A percentile compares a stretch with the other conserved stretches of the same genome.
Evolutionary conservation across 2,329 filamentous ascomycete genomes (phyloP).

Genomic region (Cladosporium sp.): DNA sequence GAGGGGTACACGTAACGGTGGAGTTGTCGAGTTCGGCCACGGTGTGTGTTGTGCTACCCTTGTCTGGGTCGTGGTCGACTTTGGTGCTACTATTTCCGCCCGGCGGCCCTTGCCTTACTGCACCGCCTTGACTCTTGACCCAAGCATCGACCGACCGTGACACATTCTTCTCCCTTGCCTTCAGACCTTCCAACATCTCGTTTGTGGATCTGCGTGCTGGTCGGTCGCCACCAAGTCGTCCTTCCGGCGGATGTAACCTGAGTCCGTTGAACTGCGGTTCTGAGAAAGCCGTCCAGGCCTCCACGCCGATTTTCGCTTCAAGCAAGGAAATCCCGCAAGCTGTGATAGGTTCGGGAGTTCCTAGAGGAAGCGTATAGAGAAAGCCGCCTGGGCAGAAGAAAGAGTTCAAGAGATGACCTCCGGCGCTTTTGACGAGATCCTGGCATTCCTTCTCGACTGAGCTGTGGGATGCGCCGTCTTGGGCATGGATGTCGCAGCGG

Average conservation of each 20-base stretch:
- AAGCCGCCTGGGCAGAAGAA: slow-evolving; percentile 29
- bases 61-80: background rate
- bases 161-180: background rate
- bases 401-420: slow-evolving; percentile 25
- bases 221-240: background rate
- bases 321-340: slow-evolving; percentile 13
- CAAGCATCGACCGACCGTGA: background rate
- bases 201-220: background rate
- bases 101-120: background rate
- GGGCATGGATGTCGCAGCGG: slow-evolving; percentile 28
- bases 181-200: background rate
- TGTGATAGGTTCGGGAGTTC: slow-evolving; percentile 20
- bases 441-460: slow-evolving; percentile 25
- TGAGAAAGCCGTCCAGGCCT: slow-evolving; percentile 23
- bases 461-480: slow-evolving; percentile 20
- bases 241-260: slow-evolving; percentile 18
- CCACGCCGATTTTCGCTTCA: slow-evolving; percentile 23
- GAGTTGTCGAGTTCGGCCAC: background rate
- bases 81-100: background rate
- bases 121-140: background rate
- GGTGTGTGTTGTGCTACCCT: background rate
- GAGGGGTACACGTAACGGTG: background rate
- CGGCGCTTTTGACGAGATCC: slow-evolving; percentile 22
- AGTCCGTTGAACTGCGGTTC: slow-evolving; percentile 24
- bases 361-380: slow-evolving; percentile 24